Evolutionary conservation across 1,139 yeast genomes (phyloP).

Genomic region (Tardiomyces digboiensis): DNA sequence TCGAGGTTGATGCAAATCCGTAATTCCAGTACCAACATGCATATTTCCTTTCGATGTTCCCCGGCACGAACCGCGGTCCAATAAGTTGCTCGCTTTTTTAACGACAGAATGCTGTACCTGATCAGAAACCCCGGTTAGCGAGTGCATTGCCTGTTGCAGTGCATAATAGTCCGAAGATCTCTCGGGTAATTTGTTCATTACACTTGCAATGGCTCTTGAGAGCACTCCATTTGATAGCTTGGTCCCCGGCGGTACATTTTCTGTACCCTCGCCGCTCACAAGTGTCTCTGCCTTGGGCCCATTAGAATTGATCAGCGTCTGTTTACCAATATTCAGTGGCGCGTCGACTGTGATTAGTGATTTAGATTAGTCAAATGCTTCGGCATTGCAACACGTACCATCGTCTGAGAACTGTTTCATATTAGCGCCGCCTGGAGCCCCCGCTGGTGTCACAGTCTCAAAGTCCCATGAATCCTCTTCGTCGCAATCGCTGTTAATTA

Average conservation of each 20-base stretch:
- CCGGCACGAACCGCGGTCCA: not conserved
- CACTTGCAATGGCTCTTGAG: not conserved
- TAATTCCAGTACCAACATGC: too few species aligned
- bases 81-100: not conserved
- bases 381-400: too few species aligned
- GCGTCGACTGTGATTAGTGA: too few species aligned
- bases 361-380: too few species aligned
- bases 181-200: not conserved
- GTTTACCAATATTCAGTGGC: too few species aligned
- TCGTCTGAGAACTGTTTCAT: too few species aligned
- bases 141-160: not conserved
- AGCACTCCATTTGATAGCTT: not conserved
- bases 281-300: too few species aligned
- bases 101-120: not conserved
- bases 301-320: too few species aligned
- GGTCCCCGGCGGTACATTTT: not conserved
- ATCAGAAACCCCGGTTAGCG: not conserved
- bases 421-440: not conserved
- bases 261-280: not conserved
- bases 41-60: too few species aligned
- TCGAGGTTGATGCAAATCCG: not conserved
- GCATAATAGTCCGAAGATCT: not conserved
- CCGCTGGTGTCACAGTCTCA: constrained; percentile 26
- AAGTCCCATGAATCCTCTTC: constrained; percentile 31
- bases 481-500: constrained; percentile 5